Conservation (phyloP, 2,329 filamentous ascomycete genomes). For the Zymoseptoria crescenta region DNA sequence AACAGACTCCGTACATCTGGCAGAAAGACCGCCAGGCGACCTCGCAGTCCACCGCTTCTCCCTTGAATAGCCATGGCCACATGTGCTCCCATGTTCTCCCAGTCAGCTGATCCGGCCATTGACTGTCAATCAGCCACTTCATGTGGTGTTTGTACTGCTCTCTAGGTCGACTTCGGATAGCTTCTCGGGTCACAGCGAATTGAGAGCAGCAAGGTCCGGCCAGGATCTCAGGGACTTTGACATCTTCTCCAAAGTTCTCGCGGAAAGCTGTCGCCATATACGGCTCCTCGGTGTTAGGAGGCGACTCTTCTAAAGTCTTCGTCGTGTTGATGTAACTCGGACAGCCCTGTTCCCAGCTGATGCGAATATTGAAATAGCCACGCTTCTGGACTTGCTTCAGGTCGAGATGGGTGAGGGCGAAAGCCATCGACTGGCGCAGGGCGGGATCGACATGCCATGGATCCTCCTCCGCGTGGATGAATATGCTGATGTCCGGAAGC, state of each 20-base stretch:
- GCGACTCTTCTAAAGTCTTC: slow-evolving; percentile 5
- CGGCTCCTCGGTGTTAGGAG: slow-evolving; percentile 9
- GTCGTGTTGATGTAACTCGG: slow-evolving; percentile 10
- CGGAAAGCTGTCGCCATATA: slow-evolving; percentile 9
- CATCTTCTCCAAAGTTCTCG: slow-evolving; percentile 11
- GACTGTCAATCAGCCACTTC: slow-evolving; percentile 10
- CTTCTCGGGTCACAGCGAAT: slow-evolving; percentile 10
- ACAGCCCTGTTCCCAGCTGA: slow-evolving; percentile 10
- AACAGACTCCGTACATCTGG: slow-evolving; percentile 7
- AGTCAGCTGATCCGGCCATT: slow-evolving; percentile 7
- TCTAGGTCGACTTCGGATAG: slow-evolving; percentile 6
- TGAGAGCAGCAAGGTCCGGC: slow-evolving; percentile 16
- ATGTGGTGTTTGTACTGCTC: slow-evolving; percentile 9
- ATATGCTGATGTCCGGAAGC: slow-evolving; percentile 51
- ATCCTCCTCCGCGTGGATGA: slow-evolving; percentile 45
- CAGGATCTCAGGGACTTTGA: slow-evolving; percentile 7
- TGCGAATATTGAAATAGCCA: slow-evolving; percentile 15
- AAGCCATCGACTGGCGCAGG: slow-evolving; percentile 6
- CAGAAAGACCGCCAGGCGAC: slow-evolving; percentile 2
- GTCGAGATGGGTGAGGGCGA: slow-evolving; percentile 11
- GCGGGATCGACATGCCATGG: slow-evolving; percentile 13
- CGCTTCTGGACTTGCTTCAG: slow-evolving; percentile 4
- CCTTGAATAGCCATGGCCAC: slow-evolving; percentile 12
- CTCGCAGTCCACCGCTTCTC: slow-evolving; percentile 3
- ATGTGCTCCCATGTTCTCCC: slow-evolving; percentile 15